phyloP scores from a whole-genome alignment of 2,329 filamentous ascomycete genomes.

The Trichoderma atroviride region DNA sequence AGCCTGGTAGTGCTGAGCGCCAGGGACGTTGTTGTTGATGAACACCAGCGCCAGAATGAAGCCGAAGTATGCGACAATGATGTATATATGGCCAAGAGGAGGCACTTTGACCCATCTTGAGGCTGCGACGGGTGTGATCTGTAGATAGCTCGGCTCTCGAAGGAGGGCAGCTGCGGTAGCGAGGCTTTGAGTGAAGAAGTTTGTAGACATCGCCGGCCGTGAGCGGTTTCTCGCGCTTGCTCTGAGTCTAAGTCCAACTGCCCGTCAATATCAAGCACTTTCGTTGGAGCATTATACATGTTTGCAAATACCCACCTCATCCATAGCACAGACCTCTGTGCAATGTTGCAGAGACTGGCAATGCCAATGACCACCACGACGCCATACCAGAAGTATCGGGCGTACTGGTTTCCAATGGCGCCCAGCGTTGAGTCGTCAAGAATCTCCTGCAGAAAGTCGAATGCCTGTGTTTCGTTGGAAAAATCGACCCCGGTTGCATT shows the following conservation, averaged over 20 bases:
- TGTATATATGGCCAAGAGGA: background rate
- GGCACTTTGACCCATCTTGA: conserved; percentile 2
- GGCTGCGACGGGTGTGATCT: background rate
- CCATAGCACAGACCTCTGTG: background rate
- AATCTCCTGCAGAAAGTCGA: background rate
- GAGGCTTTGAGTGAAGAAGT: background rate
- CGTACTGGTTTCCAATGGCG: background rate
- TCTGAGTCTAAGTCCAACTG: background rate
- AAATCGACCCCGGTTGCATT: background rate
- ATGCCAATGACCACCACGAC: background rate
- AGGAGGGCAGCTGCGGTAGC: background rate
- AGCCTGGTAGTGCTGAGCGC: conserved; percentile 11
- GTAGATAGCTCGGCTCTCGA: conserved; percentile 8
- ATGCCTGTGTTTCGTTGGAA: conserved; percentile 3
- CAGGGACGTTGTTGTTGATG: background rate
- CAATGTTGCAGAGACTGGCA: conserved; percentile 2
- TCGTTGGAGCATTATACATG: background rate
- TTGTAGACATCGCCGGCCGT: background rate
- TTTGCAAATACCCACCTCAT: background rate
- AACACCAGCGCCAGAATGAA: conserved; percentile 1
- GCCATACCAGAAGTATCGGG: conserved; percentile 4
- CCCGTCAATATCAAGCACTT: background rate
- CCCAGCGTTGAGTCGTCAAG: background rate
- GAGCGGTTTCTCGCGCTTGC: background rate
- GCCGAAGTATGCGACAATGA: background rate